Evolutionary conservation across 2,329 filamentous ascomycete species (phyloP), one percentile per base, ranked within the genome.

Genomic region (Calonectria pteridis): DNA sequence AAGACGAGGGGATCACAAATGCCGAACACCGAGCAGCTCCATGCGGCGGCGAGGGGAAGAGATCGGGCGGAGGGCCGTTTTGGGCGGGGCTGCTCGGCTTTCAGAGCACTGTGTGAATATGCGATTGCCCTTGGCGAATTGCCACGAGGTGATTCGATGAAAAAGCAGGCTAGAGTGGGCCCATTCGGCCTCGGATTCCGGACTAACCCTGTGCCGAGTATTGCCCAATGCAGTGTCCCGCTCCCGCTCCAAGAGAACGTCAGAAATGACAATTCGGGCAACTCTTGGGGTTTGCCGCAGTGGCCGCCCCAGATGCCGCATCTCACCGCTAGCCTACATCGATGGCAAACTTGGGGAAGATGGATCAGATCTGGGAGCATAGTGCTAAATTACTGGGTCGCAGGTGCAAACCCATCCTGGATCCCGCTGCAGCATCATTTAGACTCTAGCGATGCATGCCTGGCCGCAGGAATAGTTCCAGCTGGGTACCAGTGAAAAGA

Each of bases 21-120:
- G 82, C 83, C 83, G 83, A 84, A 84, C 77, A 65, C 83, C 83
- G 83, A 84, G 79, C 75, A 77, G 72, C 70, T 78, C 78, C 80
- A 81, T 75, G 67, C 71, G 76, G 71, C 73, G 73, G 76, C 73
- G 78, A 80, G 78, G 79, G 77, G 79, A 79, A 78, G 67, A 67
- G 55, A 64, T 69, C 55, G 75, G 67, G 53, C 63, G 67, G 72
- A 71, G 67, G 51, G 73, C 69, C 69, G 69, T 77, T 75, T 65
- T 65, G 78, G 58, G 73, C 75, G 75, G 75, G 73, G 78, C 72
- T 73, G 75, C 69, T 80, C 79, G 79, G 79, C 76, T 77, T 80
- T 64, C 40, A 62, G 55, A 62, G 55, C 55, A 62, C 55, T 40
- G 55, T 62, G 55, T 62, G 55, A 62, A 62, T 40, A 62, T 62